phyloP scores from a whole-genome alignment of 805 yeast genomes.

The Candida berthetii region DNA sequence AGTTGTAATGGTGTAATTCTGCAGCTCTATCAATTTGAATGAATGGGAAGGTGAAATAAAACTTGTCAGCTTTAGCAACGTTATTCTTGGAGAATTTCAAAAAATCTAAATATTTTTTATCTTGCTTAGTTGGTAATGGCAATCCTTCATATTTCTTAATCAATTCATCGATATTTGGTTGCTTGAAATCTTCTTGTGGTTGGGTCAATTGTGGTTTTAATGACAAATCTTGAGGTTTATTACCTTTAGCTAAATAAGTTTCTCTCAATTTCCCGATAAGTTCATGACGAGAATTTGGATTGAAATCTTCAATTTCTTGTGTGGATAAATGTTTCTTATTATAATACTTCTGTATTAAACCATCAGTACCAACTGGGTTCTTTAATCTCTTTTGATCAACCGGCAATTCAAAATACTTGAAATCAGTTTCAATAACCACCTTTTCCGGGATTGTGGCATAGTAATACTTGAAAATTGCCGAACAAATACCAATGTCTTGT shows the following conservation, averaged over 20 bases:
- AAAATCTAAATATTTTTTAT: conserved; percentile 18
- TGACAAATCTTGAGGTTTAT: conserved; percentile 6
- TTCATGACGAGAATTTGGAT: conserved; percentile 4
- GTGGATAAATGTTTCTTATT: conserved; percentile 2
- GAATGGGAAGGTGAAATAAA: conserved; percentile 22
- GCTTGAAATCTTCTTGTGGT: conserved; percentile 9
- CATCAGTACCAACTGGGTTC: conserved; percentile 15
- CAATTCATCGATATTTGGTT: conserved; percentile 11
- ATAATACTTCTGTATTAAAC: conserved; percentile 10
- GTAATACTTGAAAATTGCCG: conserved; percentile 20
- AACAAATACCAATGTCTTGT: conserved; percentile 20
- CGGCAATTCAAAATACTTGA: conserved; percentile 19
- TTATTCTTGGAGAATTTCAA: conserved; percentile 18
- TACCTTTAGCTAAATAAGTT: conserved; percentile 5
- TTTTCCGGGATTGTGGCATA: conserved; percentile 22
- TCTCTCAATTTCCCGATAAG: conserved; percentile 3
- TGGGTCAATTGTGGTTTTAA: conserved; percentile 8
- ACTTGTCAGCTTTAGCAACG: conserved; percentile 14
- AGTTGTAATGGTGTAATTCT: conserved; percentile 24
- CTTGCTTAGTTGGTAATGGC: conserved; percentile 12
- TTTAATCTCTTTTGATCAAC: conserved; percentile 13
- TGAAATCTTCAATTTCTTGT: conserved; percentile 3
- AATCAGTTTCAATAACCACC: conserved; percentile 19
- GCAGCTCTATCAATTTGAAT: conserved; percentile 16
- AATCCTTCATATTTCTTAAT: conserved; percentile 6